Evolutionary conservation across 2,329 filamentous ascomycete species (phyloP), one percentile per base, ranked within the genome.

Genomic region (Sporothrix globosa): DNA sequence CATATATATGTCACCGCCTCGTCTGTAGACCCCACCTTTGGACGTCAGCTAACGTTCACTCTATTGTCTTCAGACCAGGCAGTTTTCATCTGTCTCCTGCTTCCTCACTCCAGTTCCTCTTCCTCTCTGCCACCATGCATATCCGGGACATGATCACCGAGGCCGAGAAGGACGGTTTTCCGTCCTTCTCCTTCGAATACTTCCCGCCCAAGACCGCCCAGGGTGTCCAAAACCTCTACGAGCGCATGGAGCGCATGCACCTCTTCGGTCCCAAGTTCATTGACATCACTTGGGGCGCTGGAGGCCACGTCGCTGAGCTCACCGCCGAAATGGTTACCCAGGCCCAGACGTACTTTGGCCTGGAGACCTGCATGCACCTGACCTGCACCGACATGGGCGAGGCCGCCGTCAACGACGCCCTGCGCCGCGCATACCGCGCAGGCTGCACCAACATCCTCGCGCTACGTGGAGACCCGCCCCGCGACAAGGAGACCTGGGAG

Each of bases 311-410:
- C 75, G 96, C 95, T 69, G 91, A 97, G 78, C 83, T 99, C 77
- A 99, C 96, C 54, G 94, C 92, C 81, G 96, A 99, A 80, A 99
- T 99, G 94, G 95, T 99, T 75, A 90, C 92, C 75, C 93, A 97
- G 75, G 93, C 96, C 58, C 96, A 99, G 82, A 92, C 93, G 21
- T 93, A 96, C 74, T 96, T 97, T 78, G 96, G 96, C 21, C 86
- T 99, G 73, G 96, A 99, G 83, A 98, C 96, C 9, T 98, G 95
- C 82, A 99, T 99, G 96, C 96, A 99, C 80, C 84, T 99, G 76
- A 99, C 96, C 3, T 99, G 96, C 81, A 99, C 96, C 69, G 96
- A 98, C 80, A 99, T 99, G 96, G 93, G 93, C 72, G 88, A 89
- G 75, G 91, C 92, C 67, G 97, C 94, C 81, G 91, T 99, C 77